Conservation (phyloP, 345 rosid species). For the Eutrema japonicum region DNA sequence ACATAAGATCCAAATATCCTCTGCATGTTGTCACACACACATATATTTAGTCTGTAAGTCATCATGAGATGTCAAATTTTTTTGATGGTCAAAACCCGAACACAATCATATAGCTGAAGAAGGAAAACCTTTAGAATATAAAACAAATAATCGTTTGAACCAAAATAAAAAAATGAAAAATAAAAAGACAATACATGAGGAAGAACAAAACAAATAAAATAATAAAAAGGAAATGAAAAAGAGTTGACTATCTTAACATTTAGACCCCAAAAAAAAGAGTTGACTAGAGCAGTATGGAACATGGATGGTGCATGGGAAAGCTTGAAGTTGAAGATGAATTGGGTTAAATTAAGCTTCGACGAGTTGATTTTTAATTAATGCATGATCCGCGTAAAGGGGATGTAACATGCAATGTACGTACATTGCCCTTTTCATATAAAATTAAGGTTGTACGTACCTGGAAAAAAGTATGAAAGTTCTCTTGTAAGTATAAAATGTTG, state of each 20-base stretch:
- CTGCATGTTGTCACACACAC: not conserved
- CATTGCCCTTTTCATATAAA: constrained; percentile 9
- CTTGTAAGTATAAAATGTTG: not conserved
- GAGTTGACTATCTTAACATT: no score
- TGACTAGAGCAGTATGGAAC: not conserved
- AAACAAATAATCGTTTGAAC: not conserved
- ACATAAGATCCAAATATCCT: not conserved
- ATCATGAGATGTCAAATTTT: not conserved
- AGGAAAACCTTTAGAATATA: not conserved
- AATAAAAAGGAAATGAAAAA: not conserved
- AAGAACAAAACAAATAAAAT: not conserved
- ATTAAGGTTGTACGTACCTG: not conserved
- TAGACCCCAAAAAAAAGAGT: not conserved
- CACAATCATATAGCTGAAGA: not conserved
- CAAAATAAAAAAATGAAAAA: not conserved
- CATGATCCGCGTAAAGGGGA: constrained; percentile 37
- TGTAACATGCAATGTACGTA: constrained; percentile 41
- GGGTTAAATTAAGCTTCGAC: constrained; percentile 15
- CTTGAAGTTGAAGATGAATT: constrained; percentile 37
- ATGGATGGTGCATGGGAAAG: constrained; percentile 28
- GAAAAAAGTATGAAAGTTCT: not conserved
- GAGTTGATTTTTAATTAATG: constrained; percentile 36
- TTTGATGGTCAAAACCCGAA: constrained; percentile 1
- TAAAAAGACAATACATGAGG: not conserved
- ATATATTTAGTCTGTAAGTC: not conserved